Evolutionary conservation across 1,284 basidiomycete genomes (phyloP), one percentile per base, ranked within the genome.

Genomic region (Ganoderma lingzhi): DNA sequence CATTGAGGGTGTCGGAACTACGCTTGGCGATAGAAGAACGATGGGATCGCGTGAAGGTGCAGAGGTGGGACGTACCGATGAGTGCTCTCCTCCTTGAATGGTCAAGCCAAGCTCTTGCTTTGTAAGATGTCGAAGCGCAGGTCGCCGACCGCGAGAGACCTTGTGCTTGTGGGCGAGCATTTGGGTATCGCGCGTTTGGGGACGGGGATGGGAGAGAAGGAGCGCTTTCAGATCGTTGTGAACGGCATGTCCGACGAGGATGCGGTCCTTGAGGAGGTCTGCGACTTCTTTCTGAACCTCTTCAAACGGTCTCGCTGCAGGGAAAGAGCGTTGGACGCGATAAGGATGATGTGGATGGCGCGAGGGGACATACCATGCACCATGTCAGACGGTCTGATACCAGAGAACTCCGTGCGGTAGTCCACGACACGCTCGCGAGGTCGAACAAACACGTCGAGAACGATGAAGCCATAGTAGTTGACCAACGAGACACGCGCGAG

Each of bases 231-330:
- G 84, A 82, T 99, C 97, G 75, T 99, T 97, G 75, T 93, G 87
- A 8, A 99, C 85, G 0, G 97, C 97, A 79, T 99, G 97, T 0
- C 97, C 98, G 6, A 99, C 87, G n/a, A 99, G 80, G 45, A 98
- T 89, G 61, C 92, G 87, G 66, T 92, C 95, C 71, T 94, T 89
- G 23, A 98, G 80, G 17, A 99, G 76, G 37, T 88, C 90, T 0
- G 96, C 89, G 0, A 98, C 96, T 67, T 87, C 81, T 75, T 91
- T 87, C 78, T 98, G 96, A 0, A 98, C 89, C 63, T 93, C 89
- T 6, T 87, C 85, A 77, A 99, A 99, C 0, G 88, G 81, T 73
- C 90, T 92, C 0, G 96, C 96, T 92, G 71, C 17, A 45, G 51
- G 53, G 39, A 39, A 19, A 48, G 6, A 39, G 53, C 9, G 19